These are phyloP conservation scores for Hypomontagnella submonticulosa DNA, from an alignment of 495 filamentous ascomycete genomes.

Conservation along the genomic window DNA sequence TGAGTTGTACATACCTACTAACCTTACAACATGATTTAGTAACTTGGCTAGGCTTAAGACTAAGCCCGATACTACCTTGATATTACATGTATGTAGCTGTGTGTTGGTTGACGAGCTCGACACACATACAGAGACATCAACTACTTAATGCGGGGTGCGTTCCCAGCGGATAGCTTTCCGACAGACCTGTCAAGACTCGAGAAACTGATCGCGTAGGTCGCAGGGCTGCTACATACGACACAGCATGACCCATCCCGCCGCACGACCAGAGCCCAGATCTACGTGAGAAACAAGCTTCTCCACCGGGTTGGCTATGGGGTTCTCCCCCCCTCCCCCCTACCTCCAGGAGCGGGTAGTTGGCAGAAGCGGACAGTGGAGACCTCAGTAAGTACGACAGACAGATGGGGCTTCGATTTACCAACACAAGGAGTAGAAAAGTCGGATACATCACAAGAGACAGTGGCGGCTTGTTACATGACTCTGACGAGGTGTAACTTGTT, in stretches of 20 bases:
- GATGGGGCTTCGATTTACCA: slow-evolving; percentile 1
- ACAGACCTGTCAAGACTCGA: slow-evolving; percentile 31
- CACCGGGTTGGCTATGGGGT: slow-evolving; percentile 2
- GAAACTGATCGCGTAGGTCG: slow-evolving; percentile 26
- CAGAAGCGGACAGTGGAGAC: slow-evolving; percentile 6
- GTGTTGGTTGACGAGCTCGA: slow-evolving; percentile 5
- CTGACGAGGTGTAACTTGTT: slow-evolving; percentile 32
- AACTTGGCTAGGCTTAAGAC: slow-evolving; percentile 29
- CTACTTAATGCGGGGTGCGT: slow-evolving; percentile 45
- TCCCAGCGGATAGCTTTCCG: slow-evolving; percentile 42
- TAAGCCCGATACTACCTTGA: slow-evolving; percentile 32
- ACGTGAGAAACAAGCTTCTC: slow-evolving; percentile 29
- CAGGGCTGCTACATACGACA: slow-evolving; percentile 24
- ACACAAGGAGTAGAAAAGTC: slow-evolving; percentile 12
- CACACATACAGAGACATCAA: slow-evolving; percentile 27
- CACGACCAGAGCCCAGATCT: slow-evolving; percentile 20
- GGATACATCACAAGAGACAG: slow-evolving; percentile 18
- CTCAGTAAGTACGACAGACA: slow-evolving; percentile 8
- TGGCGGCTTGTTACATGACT: slow-evolving; percentile 32
- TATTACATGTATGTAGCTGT: slow-evolving; percentile 4
- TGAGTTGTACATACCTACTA: slow-evolving; percentile 34
- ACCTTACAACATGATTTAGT: slow-evolving; percentile 17
- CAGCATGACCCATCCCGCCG: slow-evolving; percentile 15
- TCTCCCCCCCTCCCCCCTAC: neutral
- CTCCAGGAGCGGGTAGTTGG: too few relatives aligned